These are phyloP conservation scores for Dryas octopetala DNA, from an alignment of 306 rosid genomes.

Conservation along the genomic window DNA sequence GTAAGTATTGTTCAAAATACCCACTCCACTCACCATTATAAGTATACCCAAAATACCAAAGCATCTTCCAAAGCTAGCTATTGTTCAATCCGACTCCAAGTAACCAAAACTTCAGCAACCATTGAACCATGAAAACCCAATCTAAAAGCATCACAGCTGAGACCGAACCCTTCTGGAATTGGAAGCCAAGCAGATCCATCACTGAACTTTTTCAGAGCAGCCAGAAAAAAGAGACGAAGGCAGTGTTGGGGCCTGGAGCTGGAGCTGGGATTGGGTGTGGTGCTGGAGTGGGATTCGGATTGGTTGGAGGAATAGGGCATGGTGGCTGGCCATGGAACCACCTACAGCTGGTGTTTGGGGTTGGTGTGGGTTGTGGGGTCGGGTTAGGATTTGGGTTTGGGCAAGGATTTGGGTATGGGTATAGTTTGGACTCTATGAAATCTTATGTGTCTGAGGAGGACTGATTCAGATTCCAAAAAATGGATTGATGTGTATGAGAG, in stretches of 20 bases:
- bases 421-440: constrained; percentile 17
- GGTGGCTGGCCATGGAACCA: constrained; percentile 26
- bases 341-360: constrained; percentile 30
- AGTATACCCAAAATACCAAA: no score
- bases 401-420: constrained; percentile 39
- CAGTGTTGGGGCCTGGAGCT: constrained; percentile 29
- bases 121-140: not conserved
- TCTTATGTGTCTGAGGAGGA: constrained; percentile 26
- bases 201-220: constrained; percentile 15
- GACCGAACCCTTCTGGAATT: no score
- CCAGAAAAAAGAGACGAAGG: constrained; percentile 10
- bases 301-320: constrained; percentile 31
- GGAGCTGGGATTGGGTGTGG: constrained; percentile 39
- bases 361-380: constrained; percentile 41
- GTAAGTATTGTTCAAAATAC: no score
- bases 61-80: no score
- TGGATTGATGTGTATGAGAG: not conserved
- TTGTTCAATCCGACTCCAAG: no score
- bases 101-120: no score
- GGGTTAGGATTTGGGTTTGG: constrained; percentile 42
- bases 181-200: not conserved
- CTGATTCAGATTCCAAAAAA: not conserved
- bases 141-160: no score
- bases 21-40: no score
- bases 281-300: constrained; percentile 27